Base-by-base conservation (phyloP, 768 basidiomycete genomes). In the Suillus luteus region DNA sequence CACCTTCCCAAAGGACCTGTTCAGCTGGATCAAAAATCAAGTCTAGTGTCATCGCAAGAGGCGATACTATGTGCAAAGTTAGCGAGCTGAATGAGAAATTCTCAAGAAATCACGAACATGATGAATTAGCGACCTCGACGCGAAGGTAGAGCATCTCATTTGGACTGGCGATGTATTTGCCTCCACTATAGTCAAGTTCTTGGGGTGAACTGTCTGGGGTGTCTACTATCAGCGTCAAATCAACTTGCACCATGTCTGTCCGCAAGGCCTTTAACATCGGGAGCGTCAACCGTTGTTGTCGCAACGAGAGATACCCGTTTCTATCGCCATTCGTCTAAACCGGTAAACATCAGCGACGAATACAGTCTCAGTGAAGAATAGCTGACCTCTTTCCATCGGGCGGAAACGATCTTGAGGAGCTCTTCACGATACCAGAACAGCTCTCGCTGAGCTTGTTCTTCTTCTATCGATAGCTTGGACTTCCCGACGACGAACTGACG, bases 361-460 rank as follows among this genome's bases (percentile, higher is more conserved):
- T n/a, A 24, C 41, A 14, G 38, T 31, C 19, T 14, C 27, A 6
- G 40, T 7, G 37, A 40, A 65, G 22, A 64, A 60, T 43, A 38
- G 61, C 84, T 64, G 64, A 94, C 96, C 85, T 99, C 97, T 71
- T 84, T 84, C 97, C 97, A 99, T 19, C 79, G 81, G 11, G 90
- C 90, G 14, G 78, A 79, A 15, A 98, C 73, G 58, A 78, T 76
- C 54, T 85, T 85, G 69, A 99, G 84, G 11, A 99, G 77, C 66
- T 90, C 87, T 74, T 99, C 96, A 41, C 96, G 83, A 73, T 97
- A 96, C 97, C 97, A 99, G 79, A 99, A 99, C 17, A 96, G 73
- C 71, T 95, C 92, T 44, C 87, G 82, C 72, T 94, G 90, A 11
- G 80, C 71, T 49, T 79, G 80, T 65, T 90, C 83, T 67, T 93